A percentile compares a stretch with the other conserved stretches of the same genome.
These are phyloP conservation scores for Claviceps paspali DNA, from an alignment of 2,329 filamentous ascomycete species.

Conservation along the genomic window DNA sequence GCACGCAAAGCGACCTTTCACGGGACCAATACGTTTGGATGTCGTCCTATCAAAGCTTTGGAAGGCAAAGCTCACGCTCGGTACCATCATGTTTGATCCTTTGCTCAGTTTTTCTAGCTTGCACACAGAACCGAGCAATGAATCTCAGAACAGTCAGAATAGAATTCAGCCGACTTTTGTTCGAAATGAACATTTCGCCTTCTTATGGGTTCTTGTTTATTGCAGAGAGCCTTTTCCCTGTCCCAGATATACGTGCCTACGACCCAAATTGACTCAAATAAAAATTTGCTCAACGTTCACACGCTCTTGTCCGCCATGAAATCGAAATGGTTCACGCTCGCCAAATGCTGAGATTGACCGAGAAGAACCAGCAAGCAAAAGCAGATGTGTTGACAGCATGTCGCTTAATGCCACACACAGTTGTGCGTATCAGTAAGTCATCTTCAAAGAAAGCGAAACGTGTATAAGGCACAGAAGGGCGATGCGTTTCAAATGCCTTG, in stretches of 20 bases:
- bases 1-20: background rate
- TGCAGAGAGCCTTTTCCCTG: background rate
- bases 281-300: too few relatives aligned
- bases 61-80: background rate
- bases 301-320: too few relatives aligned
- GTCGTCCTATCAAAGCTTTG: background rate
- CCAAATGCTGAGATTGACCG: background rate
- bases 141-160: background rate
- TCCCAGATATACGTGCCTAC: too few relatives aligned
- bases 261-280: too few relatives aligned
- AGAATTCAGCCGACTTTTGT: background rate
- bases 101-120: background rate
- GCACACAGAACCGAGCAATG: background rate
- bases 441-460: constrained; percentile 3
- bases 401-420: background rate
- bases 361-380: background rate
- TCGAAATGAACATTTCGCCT: background rate
- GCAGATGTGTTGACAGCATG: background rate
- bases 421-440: background rate
- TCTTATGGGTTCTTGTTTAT: background rate
- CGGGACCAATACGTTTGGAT: background rate
- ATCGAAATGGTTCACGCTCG: too few relatives aligned
- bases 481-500: constrained; percentile 5
- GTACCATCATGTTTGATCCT: background rate
- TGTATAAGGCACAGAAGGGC: constrained; percentile 1